These are phyloP conservation scores for Trichoderma orchidacearum DNA, from an alignment of 495 filamentous ascomycete species.

Conservation along the genomic window DNA sequence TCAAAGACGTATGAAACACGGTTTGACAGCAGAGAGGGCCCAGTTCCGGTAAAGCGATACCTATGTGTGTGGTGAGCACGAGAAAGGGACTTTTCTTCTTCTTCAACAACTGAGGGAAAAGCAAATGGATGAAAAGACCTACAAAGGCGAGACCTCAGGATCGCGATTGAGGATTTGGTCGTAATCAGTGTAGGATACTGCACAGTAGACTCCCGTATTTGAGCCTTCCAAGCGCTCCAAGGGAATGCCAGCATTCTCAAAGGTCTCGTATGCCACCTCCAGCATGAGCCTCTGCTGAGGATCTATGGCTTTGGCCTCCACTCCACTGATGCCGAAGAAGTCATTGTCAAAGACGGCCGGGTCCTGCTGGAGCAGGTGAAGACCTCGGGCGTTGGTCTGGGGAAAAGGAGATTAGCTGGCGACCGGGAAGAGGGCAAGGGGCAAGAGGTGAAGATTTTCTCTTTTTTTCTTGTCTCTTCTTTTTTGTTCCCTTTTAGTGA, in stretches of 20 bases:
- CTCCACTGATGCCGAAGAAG: background rate
- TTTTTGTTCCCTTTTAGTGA: background rate
- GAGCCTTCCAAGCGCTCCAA: constrained; percentile 20
- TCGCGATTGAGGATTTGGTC: background rate
- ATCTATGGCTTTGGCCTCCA: constrained; percentile 19
- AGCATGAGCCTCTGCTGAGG: constrained; percentile 22
- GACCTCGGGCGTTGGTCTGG: background rate
- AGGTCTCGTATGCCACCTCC: constrained; percentile 18
- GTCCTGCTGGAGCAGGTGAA: background rate
- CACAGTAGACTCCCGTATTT: constrained; percentile 22
- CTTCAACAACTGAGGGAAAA: background rate
- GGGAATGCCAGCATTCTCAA: constrained; percentile 26
- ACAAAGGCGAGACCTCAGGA: background rate
- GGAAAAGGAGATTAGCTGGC: background rate
- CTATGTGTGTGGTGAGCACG: constrained; percentile 3
- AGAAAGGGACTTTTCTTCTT: background rate
- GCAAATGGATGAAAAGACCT: background rate
- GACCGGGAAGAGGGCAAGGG: background rate
- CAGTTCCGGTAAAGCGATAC: constrained; percentile 10
- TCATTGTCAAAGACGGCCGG: background rate
- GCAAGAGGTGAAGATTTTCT: too few species aligned
- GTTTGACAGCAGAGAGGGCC: constrained; percentile 21
- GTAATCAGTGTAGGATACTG: background rate
- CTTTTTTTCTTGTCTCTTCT: background rate
- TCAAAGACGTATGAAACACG: constrained; percentile 35